These are phyloP conservation scores for cucumber (Cucumis sativus) DNA, from an alignment of 306 rosid species.

Conservation along the genomic window Cucumber_9930_V3 NC_026657.2:618501-619000, in stretches of 20 bases:
- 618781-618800: neutral
- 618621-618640: neutral
- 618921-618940: neutral
- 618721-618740: slow-evolving; percentile 4
- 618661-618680: neutral
- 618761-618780: neutral
- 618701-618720: neutral
- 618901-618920: neutral
- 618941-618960: no score
- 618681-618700: neutral
- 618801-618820: neutral
- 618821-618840: neutral
- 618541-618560: no score
- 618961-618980: no score
- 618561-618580: neutral
- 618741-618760: neutral
- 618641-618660: neutral
- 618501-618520: no score
- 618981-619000: no score
- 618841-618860: neutral
- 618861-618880: no score
- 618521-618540: no score
- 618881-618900: neutral
- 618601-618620: neutral
- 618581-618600: neutral